A percentile compares a stretch with the other conserved stretches of the same genome.
Conservation (phyloP, 2,329 filamentous ascomycete genomes). For the Exophiala calicioides region DNA sequence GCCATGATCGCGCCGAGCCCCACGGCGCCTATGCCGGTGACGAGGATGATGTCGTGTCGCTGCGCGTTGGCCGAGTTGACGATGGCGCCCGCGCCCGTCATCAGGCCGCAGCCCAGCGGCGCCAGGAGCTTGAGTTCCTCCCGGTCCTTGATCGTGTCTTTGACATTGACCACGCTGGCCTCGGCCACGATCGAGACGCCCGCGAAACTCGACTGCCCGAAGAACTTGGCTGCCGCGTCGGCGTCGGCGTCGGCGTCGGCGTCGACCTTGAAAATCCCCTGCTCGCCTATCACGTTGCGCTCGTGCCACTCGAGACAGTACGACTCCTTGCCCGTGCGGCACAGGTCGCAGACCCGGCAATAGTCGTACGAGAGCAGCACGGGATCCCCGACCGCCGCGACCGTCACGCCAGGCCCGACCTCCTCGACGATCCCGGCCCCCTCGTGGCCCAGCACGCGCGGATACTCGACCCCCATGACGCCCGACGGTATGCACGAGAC, state of each 20-base stretch:
- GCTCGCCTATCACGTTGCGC: conserved; percentile 46
- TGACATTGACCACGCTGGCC: conserved; percentile 32
- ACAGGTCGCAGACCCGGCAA: conserved; percentile 51
- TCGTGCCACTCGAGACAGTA: conserved; percentile 53
- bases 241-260: conserved; percentile 28
- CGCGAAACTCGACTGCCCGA: conserved; percentile 43
- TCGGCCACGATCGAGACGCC: conserved; percentile 35
- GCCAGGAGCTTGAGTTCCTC: conserved; percentile 33
- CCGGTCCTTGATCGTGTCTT: conserved; percentile 14
- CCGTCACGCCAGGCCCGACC: conserved; percentile 44
- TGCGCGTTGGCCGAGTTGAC: conserved; percentile 43
- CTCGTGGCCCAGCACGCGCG: conserved; percentile 56
- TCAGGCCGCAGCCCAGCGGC: conserved; percentile 37
- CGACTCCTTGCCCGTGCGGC: conserved; percentile 47
- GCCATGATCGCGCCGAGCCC: conserved; percentile 52
- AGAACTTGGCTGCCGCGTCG: conserved; percentile 39
- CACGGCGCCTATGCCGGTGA: conserved; percentile 51
- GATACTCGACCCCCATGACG: conserved; percentile 45
- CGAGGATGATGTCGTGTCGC: conserved; percentile 40
- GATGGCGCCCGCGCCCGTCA: conserved; percentile 45
- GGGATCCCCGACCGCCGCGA: conserved; percentile 48
- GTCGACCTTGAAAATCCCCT: neutral
- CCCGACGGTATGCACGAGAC: conserved; percentile 43
- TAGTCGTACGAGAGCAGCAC: conserved; percentile 53
- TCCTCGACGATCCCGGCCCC: conserved; percentile 55